Base-by-base conservation (phyloP, 768 basidiomycete species). In the Suillus alpinus region DNA sequence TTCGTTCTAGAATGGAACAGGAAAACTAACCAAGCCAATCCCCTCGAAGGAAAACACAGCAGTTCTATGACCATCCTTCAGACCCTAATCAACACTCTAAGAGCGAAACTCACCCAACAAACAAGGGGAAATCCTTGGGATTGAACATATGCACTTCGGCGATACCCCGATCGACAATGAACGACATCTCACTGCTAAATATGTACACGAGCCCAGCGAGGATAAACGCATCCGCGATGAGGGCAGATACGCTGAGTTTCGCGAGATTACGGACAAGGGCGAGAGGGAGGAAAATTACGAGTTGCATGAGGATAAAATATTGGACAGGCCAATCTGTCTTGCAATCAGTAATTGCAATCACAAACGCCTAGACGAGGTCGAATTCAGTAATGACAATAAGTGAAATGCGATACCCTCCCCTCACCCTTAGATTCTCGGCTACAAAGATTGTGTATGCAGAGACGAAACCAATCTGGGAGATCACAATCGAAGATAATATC, bases 11-110 rank as follows among this genome's bases (percentile, higher is more conserved):
- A 39, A 31, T 39, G 29, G 18, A 13, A 32, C n/a, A 47, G 44
- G 20, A 32, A 34, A 57, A 73, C 86, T 65, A 66, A 91, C 89
- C 75, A 98, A 78, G 52, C 96, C 97, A 65, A 99, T 94, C 9
- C 96, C 96, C 75, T 99, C 96, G 67, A 98, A 99, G 1, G 97
- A 94, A 75, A 98, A 98, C 34, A 98, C 96, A 3, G 97, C 96
- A 26, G 97, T 98, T 8, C 95, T 94, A 62, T 31, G 63, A 40
- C 18, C 31, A 16, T 59, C 63, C 6, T 51, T 4, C 29, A 60
- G 52, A 39, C n/a, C 16, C 32, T 7, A 49, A 37, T 32, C 47
- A 52, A 52, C 44, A 29, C 13, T 51, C 52, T 34, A 16, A 31
- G 32, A 20, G 8, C 4, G 13, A 29, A 20, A 76, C 87, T 65